These are phyloP conservation scores for Fraxinus latifolia DNA, from an alignment of 305 asterid genomes.

Conservation along the genomic window DNA sequence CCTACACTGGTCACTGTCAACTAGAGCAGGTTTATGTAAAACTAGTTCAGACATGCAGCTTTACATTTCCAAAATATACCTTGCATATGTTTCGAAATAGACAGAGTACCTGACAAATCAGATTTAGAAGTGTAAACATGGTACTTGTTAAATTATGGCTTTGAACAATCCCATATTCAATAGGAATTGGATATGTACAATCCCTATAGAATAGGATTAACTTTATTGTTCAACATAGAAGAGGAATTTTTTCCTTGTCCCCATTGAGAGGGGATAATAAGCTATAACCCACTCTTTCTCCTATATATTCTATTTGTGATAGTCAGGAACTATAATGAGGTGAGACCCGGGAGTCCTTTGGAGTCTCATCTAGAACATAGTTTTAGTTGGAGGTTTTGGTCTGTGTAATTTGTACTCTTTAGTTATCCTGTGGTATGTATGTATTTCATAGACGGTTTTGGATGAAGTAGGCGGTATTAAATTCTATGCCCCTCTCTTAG, in stretches of 20 bases:
- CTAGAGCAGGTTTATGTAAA: neutral
- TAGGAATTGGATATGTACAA: neutral
- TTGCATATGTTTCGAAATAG: neutral
- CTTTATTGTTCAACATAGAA: neutral
- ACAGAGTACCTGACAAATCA: neutral
- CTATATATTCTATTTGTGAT: neutral
- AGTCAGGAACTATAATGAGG: neutral
- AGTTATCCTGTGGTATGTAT: neutral
- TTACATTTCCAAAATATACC: neutral
- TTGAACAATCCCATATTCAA: neutral
- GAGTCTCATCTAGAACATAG: neutral
- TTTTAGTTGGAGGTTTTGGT: neutral
- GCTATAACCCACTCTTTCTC: neutral
- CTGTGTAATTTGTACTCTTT: neutral
- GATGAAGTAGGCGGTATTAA: neutral
- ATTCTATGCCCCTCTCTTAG: neutral
- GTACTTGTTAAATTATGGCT: neutral
- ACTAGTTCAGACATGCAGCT: neutral
- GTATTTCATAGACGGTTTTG: neutral
- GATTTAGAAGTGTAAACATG: neutral
- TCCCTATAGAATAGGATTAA: neutral
- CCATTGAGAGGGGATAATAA: neutral
- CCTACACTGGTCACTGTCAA: neutral
- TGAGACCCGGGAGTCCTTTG: neutral
- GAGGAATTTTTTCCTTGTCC: neutral